Conservation (phyloP, 768 basidiomycete genomes). For the Tylopilus plumbeoviolaceoides region DNA sequence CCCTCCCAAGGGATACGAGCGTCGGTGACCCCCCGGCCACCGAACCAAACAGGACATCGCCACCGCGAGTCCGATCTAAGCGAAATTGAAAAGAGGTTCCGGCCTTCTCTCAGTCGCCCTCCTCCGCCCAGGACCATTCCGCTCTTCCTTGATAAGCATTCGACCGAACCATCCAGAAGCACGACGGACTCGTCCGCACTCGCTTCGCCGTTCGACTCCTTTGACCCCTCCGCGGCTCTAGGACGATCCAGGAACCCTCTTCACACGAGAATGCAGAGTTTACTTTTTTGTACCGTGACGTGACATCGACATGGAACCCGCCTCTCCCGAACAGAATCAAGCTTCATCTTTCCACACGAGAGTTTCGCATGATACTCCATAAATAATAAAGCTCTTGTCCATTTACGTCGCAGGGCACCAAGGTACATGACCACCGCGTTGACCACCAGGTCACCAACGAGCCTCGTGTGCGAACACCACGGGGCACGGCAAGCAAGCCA, state of each 20-base stretch:
- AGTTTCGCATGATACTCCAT: constrained; percentile 7
- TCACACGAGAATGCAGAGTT: constrained; percentile 13
- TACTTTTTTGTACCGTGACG: constrained; percentile 20
- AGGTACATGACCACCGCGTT: neutral
- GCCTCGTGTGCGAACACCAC: constrained; percentile 1
- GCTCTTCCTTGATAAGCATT: neutral
- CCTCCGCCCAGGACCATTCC: neutral
- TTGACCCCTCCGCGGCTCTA: constrained; percentile 28
- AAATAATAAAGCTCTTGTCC: neutral
- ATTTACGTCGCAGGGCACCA: neutral
- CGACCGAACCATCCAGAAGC: neutral
- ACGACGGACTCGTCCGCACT: neutral
- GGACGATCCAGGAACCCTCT: constrained; percentile 29
- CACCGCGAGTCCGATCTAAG: constrained; percentile 28
- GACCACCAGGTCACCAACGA: neutral
- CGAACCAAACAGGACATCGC: constrained; percentile 12
- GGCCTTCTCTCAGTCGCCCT: constrained; percentile 3
- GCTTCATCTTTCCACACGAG: neutral
- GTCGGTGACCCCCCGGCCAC: no score
- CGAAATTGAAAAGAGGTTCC: constrained; percentile 21
- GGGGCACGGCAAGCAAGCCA: neutral
- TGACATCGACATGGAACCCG: constrained; percentile 9
- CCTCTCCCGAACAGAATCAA: constrained; percentile 4
- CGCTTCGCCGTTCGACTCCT: constrained; percentile 2
- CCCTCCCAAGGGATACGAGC: no score